Base-by-base conservation (phyloP, 805 yeast genomes). In the Yamadazyma kitorensis region DNA sequence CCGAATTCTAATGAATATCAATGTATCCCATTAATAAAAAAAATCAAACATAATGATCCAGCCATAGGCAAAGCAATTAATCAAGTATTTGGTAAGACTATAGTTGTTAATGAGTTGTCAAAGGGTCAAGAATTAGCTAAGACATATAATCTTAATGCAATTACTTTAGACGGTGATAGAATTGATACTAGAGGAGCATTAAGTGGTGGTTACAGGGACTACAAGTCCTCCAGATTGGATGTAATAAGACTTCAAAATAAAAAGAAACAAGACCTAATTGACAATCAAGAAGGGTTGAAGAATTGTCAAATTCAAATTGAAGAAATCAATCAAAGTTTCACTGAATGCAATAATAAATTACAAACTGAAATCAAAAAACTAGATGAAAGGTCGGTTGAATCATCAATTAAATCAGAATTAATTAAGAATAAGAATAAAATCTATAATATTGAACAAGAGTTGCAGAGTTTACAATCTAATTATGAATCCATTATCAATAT, bases 101-200 rank as follows among this genome's bases (percentile, higher is more conserved):
- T 89, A 26, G 89, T 93, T 1, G 81, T 89, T 34, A 72, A 75
- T 37, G 78, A 82, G 41, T 59, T 91, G 29, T 79, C 73, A 30
- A 68, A 70, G 19, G 95, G 95, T 3, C 68, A 80, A 2, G 81
- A 78, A 45, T 61, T 84, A 18, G 80, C 95, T 0, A 74, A 74
- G 29, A 57, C 64, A 7, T 74, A 68, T 53, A 74, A 76, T 19
- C 59, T 89, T 16, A 80, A 76, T 47, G 85, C 95, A 1, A 83
- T 93, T 11, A 93, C 98, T 0, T 62, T 91, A 12, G 95, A 86
- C 55, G 98, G 98, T 46, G 98, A 93, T 54, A 69, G 86, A 44
- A 86, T 86, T 31, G 94, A 86, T 47, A 78, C 77, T 29, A 76
- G 70, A 44, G 98, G 98, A 57, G 84, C 83, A 2, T 57, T 93